Evolutionary conservation across 1,284 basidiomycete genomes (phyloP), one percentile per base, ranked within the genome.

Genomic region (Boletus holoroseus): DNA sequence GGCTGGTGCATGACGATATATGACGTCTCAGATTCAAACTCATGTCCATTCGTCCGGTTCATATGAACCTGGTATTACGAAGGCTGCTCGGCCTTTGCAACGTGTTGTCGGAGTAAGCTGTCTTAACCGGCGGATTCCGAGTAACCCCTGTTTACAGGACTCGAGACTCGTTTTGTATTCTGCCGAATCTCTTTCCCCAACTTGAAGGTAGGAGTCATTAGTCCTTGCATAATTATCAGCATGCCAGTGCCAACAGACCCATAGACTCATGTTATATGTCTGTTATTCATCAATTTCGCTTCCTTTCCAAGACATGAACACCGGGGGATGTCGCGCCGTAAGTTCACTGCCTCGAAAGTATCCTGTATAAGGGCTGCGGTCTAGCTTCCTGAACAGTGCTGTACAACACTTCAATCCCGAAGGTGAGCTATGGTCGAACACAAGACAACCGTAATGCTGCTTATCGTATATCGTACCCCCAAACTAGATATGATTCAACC

Each of bases 321-420:
- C 30, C 20, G 7, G 11, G 22, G 8, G 37, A 6, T n/a, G 42
- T 26, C 12, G 12, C 18, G 22, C 22, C 22, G 30, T 28, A 31
- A 15, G 32, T 15, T 35, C 55, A 62, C 47, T 24, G 47, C 63
- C 47, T 49, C 20, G 15, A 30, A 49, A 15, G n/a, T 12, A 22
- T 32, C 18, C 28, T 28, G 28, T 54, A 64, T 66, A 64, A 66
- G 52, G 27, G 13, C 30, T 41, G 6, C 27, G 11, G 8, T 36
- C 26, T 44, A 16, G 31, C 39, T 16, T 31, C 26, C 40, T 8
- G 32, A 30, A 42, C 11, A 32, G 24, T 26, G 4, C 28, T 31
- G 11, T 16, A 22, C 20, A 18, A 13, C 16, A 11, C 27, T 27
- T 35, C 46, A 32, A 18, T 30, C 7, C n/a, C 31, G 0, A 40